A percentile compares a stretch with the other conserved stretches of the same genome.
Conservation (phyloP, 805 yeast genomes). For the Vanderwaltozyma verrucispora region DNA sequence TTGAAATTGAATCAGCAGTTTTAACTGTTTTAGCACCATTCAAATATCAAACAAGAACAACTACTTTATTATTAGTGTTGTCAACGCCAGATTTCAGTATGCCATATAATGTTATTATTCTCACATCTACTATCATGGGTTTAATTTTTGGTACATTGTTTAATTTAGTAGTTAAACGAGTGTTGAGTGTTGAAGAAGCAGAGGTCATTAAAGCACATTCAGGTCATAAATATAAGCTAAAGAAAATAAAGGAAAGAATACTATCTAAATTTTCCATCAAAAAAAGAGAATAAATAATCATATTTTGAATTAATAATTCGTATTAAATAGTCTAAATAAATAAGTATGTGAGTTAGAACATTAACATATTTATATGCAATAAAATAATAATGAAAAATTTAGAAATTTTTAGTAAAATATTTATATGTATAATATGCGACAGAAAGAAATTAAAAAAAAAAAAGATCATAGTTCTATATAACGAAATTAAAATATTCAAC, state of each 20-base stretch:
- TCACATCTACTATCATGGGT: conserved; percentile 90
- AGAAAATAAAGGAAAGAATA: conserved; percentile 2
- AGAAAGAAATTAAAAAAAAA: too few relatives aligned
- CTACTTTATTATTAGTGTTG: conserved; percentile 74
- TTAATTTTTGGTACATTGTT: conserved; percentile 80
- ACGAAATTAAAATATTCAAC: too few relatives aligned
- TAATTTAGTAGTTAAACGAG: conserved; percentile 63
- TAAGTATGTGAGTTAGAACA: too few relatives aligned
- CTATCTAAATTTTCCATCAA: conserved; percentile 1
- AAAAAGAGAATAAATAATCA: neutral
- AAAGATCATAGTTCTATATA: too few relatives aligned
- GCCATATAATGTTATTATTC: conserved; percentile 95
- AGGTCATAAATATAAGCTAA: conserved; percentile 16
- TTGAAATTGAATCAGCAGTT: conserved; percentile 87
- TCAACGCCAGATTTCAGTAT: conserved; percentile 98
- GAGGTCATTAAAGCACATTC: conserved; percentile 24
- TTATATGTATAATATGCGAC: too few relatives aligned
- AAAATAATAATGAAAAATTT: too few relatives aligned
- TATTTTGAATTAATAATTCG: neutral
- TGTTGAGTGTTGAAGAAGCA: conserved; percentile 66
- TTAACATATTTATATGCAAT: too few relatives aligned
- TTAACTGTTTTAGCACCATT: conserved; percentile 42
- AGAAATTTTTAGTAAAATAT: too few relatives aligned
- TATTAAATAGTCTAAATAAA: too few relatives aligned
- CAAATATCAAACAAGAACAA: conserved; percentile 55